phyloP scores from a whole-genome alignment of 768 basidiomycete genomes.

The Suillus brevipes region DNA sequence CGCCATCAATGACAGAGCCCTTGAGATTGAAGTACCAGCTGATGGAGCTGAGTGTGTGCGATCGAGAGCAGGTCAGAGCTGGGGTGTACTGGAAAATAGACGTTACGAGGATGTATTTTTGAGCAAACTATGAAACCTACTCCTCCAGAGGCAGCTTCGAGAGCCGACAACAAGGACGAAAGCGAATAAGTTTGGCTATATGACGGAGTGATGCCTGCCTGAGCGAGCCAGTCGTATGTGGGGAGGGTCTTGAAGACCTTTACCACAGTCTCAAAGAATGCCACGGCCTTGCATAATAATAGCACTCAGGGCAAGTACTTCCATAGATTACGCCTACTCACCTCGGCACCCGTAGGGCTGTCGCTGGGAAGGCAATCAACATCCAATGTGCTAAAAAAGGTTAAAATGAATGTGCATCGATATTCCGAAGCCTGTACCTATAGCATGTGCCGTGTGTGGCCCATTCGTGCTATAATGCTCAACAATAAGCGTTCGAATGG shows the following conservation, averaged over 20 bases:
- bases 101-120: constrained; percentile 7
- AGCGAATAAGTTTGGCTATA: constrained; percentile 57
- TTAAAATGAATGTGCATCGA: background rate
- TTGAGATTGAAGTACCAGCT: constrained; percentile 65
- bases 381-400: constrained; percentile 51
- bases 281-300: constrained; percentile 51
- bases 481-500: constrained; percentile 8
- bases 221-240: constrained; percentile 69
- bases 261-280: constrained; percentile 62
- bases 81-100: constrained; percentile 44
- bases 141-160: constrained; percentile 56
- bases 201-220: constrained; percentile 76
- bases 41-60: constrained; percentile 42
- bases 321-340: constrained; percentile 40
- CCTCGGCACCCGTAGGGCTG: constrained; percentile 63
- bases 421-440: constrained; percentile 19
- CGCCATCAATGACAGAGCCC: constrained; percentile 69
- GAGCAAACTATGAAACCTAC: constrained; percentile 15
- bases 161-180: constrained; percentile 50
- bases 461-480: constrained; percentile 62
- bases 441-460: constrained; percentile 60
- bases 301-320: constrained; percentile 2
- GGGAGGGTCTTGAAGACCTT: constrained; percentile 65
- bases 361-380: constrained; percentile 58
- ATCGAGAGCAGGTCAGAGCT: constrained; percentile 42